Evolutionary conservation across 129 eudicot genomes (phyloP), one percentile per base, ranked within the genome.

Genomic region (Pseudognaphalium luteoalbum): DNA sequence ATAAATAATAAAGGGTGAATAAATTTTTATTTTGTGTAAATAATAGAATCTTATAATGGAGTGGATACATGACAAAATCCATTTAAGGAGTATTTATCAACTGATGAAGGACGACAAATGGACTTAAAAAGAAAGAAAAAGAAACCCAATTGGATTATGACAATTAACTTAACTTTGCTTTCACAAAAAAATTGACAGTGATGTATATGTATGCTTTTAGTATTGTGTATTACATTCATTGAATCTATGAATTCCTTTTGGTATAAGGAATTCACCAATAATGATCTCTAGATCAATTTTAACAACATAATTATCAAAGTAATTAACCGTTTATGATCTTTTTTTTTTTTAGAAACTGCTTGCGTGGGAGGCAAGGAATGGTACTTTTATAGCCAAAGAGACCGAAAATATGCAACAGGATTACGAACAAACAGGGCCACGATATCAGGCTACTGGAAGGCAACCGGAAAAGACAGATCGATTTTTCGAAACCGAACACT

Each of bases 331-430:
- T 16, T 7, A 10, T 7, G 7, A 34, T 66, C 2, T 25, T 17
- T 37, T 37, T 67, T 5, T 75, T 37, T 37, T 67, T 5, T 75
- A 90, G 98, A 83, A 30, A 73, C 37, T 34, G 98, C 97, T 14
- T 88, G 93, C 22, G 96, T 93, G 72, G 98, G 98, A 72, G 86
- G 87, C 61, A 90, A 88, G 68, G 98, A 93, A 56, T 93, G 97
- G 96, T 93, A 90, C 82, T 93, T 93, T 35, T 93, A 90, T 77
- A 93, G 88, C 90, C 95, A 85, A 21, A 79, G 92, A 15, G 98
- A 91, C 79, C 74, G 90, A 70, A 93, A 93, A 81, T 93, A 93
- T 56, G 96, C 98, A 12, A 93, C 98, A 0, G 98, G 97, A 6
- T 81, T 82, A 6, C 76, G 98, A 70, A 93, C 98, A 58, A 93